Evolutionary conservation across 176 grass and related monocot genomes (phyloP).

Genomic region (Aegilops longissima): DNA sequence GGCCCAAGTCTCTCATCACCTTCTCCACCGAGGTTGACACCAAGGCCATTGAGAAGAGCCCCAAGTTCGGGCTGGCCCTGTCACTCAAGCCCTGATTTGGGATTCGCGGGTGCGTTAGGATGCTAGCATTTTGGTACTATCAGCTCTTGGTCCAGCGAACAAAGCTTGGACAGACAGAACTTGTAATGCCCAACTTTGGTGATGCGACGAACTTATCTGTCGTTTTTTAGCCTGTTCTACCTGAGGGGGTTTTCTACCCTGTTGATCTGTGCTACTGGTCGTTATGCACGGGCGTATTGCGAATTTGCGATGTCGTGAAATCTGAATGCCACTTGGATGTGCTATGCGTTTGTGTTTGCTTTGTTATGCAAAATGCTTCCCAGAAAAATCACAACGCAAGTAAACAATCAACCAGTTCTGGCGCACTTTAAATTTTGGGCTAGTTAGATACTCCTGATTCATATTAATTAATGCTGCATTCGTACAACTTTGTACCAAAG

Average conservation of each 20-base stretch:
- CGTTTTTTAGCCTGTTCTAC: constrained; percentile 4
- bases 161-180: constrained; percentile 25
- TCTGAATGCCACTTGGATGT: not conserved
- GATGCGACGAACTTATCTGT: constrained; percentile 15
- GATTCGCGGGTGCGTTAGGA: constrained; percentile 18
- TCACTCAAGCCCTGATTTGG: constrained; percentile 57
- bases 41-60: constrained; percentile 56
- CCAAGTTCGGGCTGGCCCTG: constrained; percentile 62
- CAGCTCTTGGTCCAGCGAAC: constrained; percentile 32
- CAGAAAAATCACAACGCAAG: not conserved
- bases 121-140: constrained; percentile 26
- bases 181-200: constrained; percentile 24
- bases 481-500: too few relatives aligned
- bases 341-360: not conserved
- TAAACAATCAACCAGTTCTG: not conserved
- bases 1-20: constrained; percentile 67
- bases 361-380: not conserved
- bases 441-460: too few relatives aligned
- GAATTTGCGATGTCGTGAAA: not conserved
- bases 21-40: constrained; percentile 66
- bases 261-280: constrained; percentile 9
- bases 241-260: constrained; percentile 10
- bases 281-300: not conserved
- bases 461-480: too few relatives aligned
- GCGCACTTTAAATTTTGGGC: too few relatives aligned